phyloP scores from a whole-genome alignment of 768 basidiomycete species.

The Auricularia heimuer region DNA sequence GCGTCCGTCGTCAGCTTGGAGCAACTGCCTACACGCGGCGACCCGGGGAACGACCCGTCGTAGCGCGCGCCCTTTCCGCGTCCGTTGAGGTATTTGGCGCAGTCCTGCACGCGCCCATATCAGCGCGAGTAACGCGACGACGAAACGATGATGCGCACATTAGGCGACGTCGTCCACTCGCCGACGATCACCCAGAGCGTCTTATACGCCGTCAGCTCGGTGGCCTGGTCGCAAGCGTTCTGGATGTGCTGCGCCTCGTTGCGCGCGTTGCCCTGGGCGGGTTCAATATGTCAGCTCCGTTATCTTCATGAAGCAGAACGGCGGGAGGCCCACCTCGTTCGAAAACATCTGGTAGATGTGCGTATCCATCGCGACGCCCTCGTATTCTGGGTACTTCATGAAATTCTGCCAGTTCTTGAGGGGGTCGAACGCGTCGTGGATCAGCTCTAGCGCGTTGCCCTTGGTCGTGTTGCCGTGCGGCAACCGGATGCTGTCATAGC shows the following conservation, averaged over 20 bases:
- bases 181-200: slow-evolving; percentile 28
- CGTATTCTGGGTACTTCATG: slow-evolving; percentile 6
- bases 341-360: slow-evolving; percentile 1
- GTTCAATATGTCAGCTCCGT: slow-evolving; percentile 5
- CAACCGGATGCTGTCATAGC: slow-evolving; percentile 9
- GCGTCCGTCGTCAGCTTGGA: slow-evolving; percentile 18
- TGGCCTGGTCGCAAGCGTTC: slow-evolving; percentile 8
- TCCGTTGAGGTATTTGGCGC: slow-evolving; percentile 28
- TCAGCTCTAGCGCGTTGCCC: slow-evolving; percentile 10
- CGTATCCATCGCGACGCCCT: slow-evolving; percentile 15
- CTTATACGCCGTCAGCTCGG: slow-evolving; percentile 4
- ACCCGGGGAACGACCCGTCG: slow-evolving; percentile 17
- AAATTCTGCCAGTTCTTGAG: slow-evolving; percentile 13
- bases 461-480: slow-evolving; percentile 6
- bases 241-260: slow-evolving; percentile 7
- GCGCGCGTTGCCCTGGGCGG: background rate
- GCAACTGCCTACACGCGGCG: slow-evolving; percentile 22
- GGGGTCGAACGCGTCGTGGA: slow-evolving; percentile 14
- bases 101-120: slow-evolving; percentile 12
- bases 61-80: slow-evolving; percentile 23
- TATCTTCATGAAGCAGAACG: slow-evolving; percentile 4
- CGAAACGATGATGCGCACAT: slow-evolving; percentile 41
- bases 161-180: slow-evolving; percentile 75
- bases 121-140: background rate
- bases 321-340: background rate